Evolutionary conservation across 2,329 filamentous ascomycete species (phyloP).

Genomic region (Sclerotinia spermophila): DNA sequence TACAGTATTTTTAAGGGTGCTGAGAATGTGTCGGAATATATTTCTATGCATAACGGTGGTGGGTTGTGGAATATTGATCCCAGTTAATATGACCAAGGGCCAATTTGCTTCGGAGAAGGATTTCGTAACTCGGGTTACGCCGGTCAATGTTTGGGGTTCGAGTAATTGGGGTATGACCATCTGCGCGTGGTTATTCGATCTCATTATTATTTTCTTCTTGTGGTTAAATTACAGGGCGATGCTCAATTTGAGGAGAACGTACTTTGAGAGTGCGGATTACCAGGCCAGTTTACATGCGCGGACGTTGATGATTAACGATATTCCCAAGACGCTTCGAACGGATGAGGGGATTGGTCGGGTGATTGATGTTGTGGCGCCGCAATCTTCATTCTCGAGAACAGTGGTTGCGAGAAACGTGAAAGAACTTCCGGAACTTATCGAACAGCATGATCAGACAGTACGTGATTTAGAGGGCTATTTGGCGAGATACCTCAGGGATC

Average conservation of each 20-base stretch:
- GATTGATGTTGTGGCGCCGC: conserved; percentile 75
- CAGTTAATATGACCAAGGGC: conserved; percentile 62
- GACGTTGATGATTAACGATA: conserved; percentile 73
- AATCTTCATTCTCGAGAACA: conserved; percentile 72
- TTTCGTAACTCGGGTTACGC: conserved; percentile 58
- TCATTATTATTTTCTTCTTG: conserved; percentile 74
- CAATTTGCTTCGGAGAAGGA: conserved; percentile 39
- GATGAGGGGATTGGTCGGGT: conserved; percentile 87
- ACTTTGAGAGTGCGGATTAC: conserved; percentile 84
- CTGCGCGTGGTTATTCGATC: conserved; percentile 63
- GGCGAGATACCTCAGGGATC: conserved; percentile 87
- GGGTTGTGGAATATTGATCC: conserved; percentile 74
- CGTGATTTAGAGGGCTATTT: conserved; percentile 77
- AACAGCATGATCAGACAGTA: conserved; percentile 77
- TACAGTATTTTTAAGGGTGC: conserved; percentile 82
- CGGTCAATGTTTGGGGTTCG: conserved; percentile 49
- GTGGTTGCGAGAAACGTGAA: conserved; percentile 90
- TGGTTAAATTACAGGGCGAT: conserved; percentile 88
- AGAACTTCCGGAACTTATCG: conserved; percentile 79
- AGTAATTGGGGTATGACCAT: conserved; percentile 58
- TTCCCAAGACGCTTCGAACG: conserved; percentile 69
- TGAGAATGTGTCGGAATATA: conserved; percentile 88
- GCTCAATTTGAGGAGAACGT: conserved; percentile 65
- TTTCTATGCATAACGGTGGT: conserved; percentile 70
- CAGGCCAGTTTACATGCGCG: conserved; percentile 79